Conservation (phyloP, 495 filamentous ascomycete genomes). For the Aspergillus homomorphus region DNA sequence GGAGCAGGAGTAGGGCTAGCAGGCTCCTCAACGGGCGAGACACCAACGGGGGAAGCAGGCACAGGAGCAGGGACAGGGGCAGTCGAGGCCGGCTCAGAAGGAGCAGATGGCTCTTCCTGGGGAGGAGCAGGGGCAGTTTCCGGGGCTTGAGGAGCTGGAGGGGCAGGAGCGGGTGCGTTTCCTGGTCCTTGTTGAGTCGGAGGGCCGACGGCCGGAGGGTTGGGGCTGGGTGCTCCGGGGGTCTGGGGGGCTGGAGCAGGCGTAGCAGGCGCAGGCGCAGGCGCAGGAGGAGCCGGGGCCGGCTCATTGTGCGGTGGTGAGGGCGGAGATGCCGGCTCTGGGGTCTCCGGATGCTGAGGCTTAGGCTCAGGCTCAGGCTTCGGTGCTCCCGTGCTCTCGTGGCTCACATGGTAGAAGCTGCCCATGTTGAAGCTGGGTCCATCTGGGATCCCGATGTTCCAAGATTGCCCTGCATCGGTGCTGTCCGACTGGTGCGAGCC, state of each 20-base stretch:
- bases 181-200: background rate
- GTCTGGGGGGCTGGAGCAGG: slow-evolving; percentile 14
- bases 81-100: slow-evolving; percentile 12
- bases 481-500: slow-evolving; percentile 14
- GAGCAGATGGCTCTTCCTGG: background rate
- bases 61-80: slow-evolving; percentile 11
- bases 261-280: slow-evolving; percentile 10
- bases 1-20: slow-evolving; percentile 17
- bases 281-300: slow-evolving; percentile 14
- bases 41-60: slow-evolving; percentile 14
- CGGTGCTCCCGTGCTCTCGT: slow-evolving; percentile 21
- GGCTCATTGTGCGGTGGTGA: slow-evolving; percentile 11
- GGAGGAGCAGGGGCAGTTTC: background rate
- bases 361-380: slow-evolving; percentile 19
- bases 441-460: slow-evolving; percentile 30
- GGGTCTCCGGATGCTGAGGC: slow-evolving; percentile 4
- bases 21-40: slow-evolving; percentile 20
- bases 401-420: slow-evolving; percentile 19
- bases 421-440: slow-evolving; percentile 27
- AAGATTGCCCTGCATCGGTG: slow-evolving; percentile 22
- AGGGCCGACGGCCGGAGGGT: slow-evolving; percentile 11
- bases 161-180: slow-evolving; percentile 16
- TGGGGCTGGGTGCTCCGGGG: slow-evolving; percentile 14
- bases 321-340: slow-evolving; percentile 9
- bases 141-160: slow-evolving; percentile 19